Conservation (phyloP, 1,139 yeast genomes). For the Protomyces inouyei region DNA sequence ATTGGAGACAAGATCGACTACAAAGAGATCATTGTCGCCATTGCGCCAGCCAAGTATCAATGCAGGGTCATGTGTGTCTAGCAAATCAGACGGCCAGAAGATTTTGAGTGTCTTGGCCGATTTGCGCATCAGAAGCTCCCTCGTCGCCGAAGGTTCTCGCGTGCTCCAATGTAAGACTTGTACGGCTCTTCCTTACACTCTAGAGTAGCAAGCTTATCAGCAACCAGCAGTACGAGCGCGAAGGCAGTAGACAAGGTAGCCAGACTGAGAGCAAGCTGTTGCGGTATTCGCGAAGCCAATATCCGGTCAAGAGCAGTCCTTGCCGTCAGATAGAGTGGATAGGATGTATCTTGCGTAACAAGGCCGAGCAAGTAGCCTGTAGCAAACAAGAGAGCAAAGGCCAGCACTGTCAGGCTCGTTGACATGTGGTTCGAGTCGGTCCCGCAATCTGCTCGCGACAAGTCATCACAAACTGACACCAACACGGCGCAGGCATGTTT, state of each 20-base stretch:
- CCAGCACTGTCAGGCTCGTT: background rate
- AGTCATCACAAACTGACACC: background rate
- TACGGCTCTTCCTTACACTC: background rate
- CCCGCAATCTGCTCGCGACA: background rate
- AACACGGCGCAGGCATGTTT: background rate
- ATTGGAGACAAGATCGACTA: slow-evolving; percentile 29
- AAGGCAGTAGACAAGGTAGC: background rate
- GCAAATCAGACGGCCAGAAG: slow-evolving; percentile 34
- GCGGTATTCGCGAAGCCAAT: background rate
- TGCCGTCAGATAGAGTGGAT: background rate
- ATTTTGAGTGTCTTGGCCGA: slow-evolving; percentile 28
- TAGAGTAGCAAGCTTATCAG: slow-evolving; percentile 10
- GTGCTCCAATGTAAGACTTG: slow-evolving; percentile 31
- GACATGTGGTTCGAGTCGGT: background rate
- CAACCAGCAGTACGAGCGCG: slow-evolving; percentile 1
- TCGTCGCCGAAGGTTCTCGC: slow-evolving; percentile 36
- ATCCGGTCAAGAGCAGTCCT: background rate
- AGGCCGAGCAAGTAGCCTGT: background rate
- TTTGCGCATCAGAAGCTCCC: slow-evolving; percentile 33
- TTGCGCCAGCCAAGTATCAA: slow-evolving; percentile 34
- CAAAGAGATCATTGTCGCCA: slow-evolving; percentile 32
- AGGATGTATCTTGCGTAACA: background rate
- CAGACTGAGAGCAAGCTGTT: background rate
- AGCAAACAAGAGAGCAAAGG: background rate
- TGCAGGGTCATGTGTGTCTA: slow-evolving; percentile 26